Conservation (phyloP, 1,284 basidiomycete genomes). For the Irpex lacteus region DNA sequence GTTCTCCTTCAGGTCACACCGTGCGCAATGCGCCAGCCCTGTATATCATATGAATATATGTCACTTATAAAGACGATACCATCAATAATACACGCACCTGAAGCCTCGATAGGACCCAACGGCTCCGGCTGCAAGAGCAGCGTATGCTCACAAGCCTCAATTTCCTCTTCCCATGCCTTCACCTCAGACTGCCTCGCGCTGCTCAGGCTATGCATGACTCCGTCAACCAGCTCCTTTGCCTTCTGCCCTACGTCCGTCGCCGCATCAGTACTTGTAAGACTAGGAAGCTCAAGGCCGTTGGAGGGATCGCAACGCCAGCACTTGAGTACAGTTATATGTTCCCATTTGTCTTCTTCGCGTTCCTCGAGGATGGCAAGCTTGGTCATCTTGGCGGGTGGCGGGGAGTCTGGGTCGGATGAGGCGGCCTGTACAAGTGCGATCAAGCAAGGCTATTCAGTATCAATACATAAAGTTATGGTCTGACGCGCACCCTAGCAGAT, state of each 20-base stretch:
- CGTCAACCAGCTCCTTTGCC: slow-evolving; percentile 61
- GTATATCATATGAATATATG: not conserved
- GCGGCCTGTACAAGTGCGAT: not conserved
- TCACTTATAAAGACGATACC: not conserved
- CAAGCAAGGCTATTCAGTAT: not conserved
- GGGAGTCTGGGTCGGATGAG: slow-evolving; percentile 62
- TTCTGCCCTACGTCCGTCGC: slow-evolving; percentile 32
- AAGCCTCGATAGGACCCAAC: slow-evolving; percentile 49
- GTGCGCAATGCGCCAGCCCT: slow-evolving; percentile 76
- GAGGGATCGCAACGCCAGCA: slow-evolving; percentile 74
- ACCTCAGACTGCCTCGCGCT: slow-evolving; percentile 93
- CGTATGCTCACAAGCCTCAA: slow-evolving; percentile 86
- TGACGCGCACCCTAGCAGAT: slow-evolving; percentile 58
- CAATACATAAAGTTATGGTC: not conserved
- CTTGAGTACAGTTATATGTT: slow-evolving; percentile 63
- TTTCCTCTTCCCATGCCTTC: slow-evolving; percentile 97
- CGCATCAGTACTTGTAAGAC: slow-evolving; percentile 23
- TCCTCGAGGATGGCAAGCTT: slow-evolving; percentile 88
- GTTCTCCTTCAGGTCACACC: slow-evolving; percentile 84
- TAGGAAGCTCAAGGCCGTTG: slow-evolving; percentile 51
- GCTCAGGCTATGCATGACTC: slow-evolving; percentile 80
- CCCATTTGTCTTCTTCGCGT: slow-evolving; percentile 87
- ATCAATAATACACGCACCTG: slow-evolving; percentile 34
- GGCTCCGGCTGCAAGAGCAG: slow-evolving; percentile 70
- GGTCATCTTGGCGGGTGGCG: slow-evolving; percentile 75